phyloP scores from a whole-genome alignment of 805 yeast genomes.

The Cyberlindnera mississippiensis region DNA sequence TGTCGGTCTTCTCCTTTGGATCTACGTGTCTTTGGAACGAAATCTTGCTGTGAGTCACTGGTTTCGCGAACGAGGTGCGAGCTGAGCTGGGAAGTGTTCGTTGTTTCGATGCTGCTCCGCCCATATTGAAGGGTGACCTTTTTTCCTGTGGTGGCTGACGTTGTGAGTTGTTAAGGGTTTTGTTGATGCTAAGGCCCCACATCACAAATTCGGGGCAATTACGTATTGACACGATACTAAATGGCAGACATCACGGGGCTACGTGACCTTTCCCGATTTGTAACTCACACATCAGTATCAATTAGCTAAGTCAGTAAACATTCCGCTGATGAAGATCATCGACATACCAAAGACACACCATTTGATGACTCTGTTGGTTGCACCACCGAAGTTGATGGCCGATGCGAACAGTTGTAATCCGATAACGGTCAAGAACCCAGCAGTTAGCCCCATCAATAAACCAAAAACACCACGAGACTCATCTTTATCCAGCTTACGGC shows the following conservation, averaged over 20 bases:
- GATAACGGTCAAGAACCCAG: slow-evolving; percentile 81
- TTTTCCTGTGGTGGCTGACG: too few species aligned
- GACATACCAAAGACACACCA: slow-evolving; percentile 62
- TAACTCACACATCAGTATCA: neutral
- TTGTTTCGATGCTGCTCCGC: slow-evolving; percentile 11
- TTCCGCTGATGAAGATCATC: slow-evolving; percentile 47
- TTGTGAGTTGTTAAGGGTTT: too few species aligned
- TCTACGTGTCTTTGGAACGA: slow-evolving; percentile 19
- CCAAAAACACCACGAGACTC: slow-evolving; percentile 48
- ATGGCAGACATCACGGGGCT: too few species aligned
- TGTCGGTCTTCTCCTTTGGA: neutral
- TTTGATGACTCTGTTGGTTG: slow-evolving; percentile 50
- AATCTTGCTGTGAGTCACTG: slow-evolving; percentile 1
- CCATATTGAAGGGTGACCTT: too few species aligned
- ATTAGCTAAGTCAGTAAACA: slow-evolving; percentile 27
- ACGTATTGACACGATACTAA: too few species aligned
- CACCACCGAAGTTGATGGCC: slow-evolving; percentile 75
- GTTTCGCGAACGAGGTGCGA: neutral
- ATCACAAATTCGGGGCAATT: too few species aligned
- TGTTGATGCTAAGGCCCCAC: too few species aligned
- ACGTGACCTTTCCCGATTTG: too few species aligned
- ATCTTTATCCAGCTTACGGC: slow-evolving; percentile 32
- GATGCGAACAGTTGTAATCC: slow-evolving; percentile 84
- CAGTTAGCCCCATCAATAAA: slow-evolving; percentile 61
- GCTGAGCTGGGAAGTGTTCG: slow-evolving; percentile 8